Percentiles rank a stretch among this genome's conserved stretches.
phyloP scores from a whole-genome alignment of 2,329 filamentous ascomycete genomes.

The Aspergillus melleus region DNA sequence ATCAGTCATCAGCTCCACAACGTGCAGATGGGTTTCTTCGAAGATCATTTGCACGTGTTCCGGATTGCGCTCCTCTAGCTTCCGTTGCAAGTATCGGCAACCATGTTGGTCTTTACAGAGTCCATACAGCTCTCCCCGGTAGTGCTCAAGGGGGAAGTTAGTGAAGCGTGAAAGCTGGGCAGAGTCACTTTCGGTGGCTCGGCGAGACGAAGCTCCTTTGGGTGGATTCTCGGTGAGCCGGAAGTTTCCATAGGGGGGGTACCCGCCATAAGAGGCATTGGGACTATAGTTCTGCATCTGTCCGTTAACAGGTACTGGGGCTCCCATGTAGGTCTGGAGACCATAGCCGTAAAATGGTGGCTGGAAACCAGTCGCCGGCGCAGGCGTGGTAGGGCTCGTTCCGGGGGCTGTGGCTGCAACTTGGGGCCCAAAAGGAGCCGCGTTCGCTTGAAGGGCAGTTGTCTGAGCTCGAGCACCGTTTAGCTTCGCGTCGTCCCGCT shows the following conservation, averaged over 20 bases:
- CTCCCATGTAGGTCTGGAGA: constrained; percentile 57
- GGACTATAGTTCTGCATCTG: constrained; percentile 49
- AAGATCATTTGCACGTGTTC: constrained; percentile 92
- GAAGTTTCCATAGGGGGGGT: constrained; percentile 52
- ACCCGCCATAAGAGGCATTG: constrained; percentile 56
- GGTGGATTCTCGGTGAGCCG: constrained; percentile 72
- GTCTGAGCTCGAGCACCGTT: constrained; percentile 60
- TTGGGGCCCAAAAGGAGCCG: constrained; percentile 73
- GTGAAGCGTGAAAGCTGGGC: constrained; percentile 75
- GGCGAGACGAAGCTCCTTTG: constrained; percentile 70
- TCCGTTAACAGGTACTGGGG: constrained; percentile 36
- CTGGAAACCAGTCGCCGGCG: constrained; percentile 36
- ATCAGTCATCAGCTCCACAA: constrained; percentile 98
- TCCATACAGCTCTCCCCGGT: constrained; percentile 79
- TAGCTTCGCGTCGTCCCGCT: constrained; percentile 48
- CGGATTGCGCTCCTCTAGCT: constrained; percentile 83
- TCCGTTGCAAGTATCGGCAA: constrained; percentile 94
- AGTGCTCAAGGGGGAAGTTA: constrained; percentile 77
- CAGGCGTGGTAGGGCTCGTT: constrained; percentile 28
- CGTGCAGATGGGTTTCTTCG: constrained; percentile 86
- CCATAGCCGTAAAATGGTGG: constrained; percentile 52
- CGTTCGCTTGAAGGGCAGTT: constrained; percentile 76
- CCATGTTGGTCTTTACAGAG: constrained; percentile 98
- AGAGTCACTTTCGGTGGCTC: constrained; percentile 40
- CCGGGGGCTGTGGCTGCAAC: constrained; percentile 41